These are phyloP conservation scores for Apophysomyces ossiformis DNA, from an alignment of 371 early-diverging fungal species.

Conservation along the genomic window DNA sequence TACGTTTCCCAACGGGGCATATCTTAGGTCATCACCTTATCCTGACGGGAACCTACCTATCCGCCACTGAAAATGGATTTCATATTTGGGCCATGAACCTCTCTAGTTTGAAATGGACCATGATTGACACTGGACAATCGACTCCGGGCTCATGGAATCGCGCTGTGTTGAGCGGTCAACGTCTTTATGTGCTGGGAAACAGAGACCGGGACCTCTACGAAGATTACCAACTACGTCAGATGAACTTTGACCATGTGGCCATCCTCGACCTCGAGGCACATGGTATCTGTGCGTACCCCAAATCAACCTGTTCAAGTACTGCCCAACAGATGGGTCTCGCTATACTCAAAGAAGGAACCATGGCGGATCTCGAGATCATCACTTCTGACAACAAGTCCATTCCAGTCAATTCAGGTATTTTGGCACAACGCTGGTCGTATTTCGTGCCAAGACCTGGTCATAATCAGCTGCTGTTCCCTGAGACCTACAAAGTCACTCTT, in stretches of 20 bases:
- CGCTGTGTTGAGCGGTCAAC: conserved; percentile 63
- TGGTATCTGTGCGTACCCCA: conserved; percentile 69
- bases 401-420: conserved; percentile 70
- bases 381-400: conserved; percentile 62
- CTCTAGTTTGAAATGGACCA: conserved; percentile 66
- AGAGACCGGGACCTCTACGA: conserved; percentile 66
- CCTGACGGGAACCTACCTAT: conserved; percentile 76
- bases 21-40: conserved; percentile 72
- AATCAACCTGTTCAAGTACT: conserved; percentile 55
- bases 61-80: conserved; percentile 67
- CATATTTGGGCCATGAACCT: conserved; percentile 79
- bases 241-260: conserved; percentile 78
- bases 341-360: conserved; percentile 65
- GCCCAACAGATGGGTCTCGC: conserved; percentile 71
- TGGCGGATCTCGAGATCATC: conserved; percentile 71
- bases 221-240: conserved; percentile 78
- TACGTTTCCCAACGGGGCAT: conserved; percentile 78
- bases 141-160: conserved; percentile 81
- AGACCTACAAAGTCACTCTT: conserved; percentile 62
- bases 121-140: conserved; percentile 69
- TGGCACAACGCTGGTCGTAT: conserved; percentile 70
- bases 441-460: conserved; percentile 37
- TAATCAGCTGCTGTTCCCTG: conserved; percentile 56
- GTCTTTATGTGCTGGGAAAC: conserved; percentile 76
- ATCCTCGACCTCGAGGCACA: conserved; percentile 76